A percentile compares a stretch with the other conserved stretches of the same genome.
Evolutionary conservation across 202 grass and related monocot genomes (phyloP).

Genomic region (Zizania palustris): DNA sequence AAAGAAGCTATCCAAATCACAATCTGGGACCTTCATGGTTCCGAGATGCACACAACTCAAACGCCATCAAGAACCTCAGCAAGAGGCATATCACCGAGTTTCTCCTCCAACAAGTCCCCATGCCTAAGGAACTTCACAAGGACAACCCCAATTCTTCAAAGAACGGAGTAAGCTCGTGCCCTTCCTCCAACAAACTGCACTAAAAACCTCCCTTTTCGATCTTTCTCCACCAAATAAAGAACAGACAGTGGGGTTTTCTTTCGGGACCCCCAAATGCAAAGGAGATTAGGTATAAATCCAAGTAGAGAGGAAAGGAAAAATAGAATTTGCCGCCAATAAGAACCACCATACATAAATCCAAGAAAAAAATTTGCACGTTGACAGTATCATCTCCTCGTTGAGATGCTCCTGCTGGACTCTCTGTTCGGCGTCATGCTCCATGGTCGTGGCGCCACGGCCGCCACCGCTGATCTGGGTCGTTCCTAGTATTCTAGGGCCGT

Average conservation of each 20-base stretch:
- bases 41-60: constrained; percentile 49
- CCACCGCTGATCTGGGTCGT: no score
- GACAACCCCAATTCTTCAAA: constrained; percentile 21
- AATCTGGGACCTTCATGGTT: constrained; percentile 68
- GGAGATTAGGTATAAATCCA: constrained; percentile 28
- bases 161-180: neutral
- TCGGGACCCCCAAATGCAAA: neutral
- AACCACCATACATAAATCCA: no score
- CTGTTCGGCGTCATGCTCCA: no score
- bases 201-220: constrained; percentile 4
- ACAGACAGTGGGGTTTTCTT: constrained; percentile 12
- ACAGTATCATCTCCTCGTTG: no score
- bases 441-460: no score
- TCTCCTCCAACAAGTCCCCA: constrained; percentile 40
- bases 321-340: constrained; percentile 35
- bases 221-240: constrained; percentile 15
- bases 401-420: no score
- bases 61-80: constrained; percentile 48
- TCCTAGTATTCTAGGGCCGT: no score
- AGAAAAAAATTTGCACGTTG: no score
- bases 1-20: constrained; percentile 18
- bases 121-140: constrained; percentile 24
- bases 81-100: constrained; percentile 23
- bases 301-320: neutral
- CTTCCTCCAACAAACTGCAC: constrained; percentile 22